Conservation (phyloP, 2,329 filamentous ascomycete genomes). For the Nannizzia gypsea region DNA sequence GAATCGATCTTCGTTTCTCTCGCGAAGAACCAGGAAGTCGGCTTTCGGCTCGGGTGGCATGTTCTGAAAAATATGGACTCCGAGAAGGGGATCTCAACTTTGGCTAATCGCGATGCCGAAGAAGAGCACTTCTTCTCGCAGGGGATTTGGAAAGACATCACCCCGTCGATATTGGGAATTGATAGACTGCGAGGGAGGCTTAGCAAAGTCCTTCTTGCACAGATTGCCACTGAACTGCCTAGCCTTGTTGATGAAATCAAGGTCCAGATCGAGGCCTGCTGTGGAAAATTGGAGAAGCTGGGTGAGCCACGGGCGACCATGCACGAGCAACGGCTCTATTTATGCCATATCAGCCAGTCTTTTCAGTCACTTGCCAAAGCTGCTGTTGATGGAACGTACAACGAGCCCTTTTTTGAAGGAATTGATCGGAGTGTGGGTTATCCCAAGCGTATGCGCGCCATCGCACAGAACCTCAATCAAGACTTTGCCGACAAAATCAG, state of each 20-base stretch:
- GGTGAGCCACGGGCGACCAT: constrained; percentile 27
- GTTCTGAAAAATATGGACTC: constrained; percentile 13
- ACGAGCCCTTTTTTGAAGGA: background rate
- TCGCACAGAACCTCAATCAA: background rate
- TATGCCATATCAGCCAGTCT: constrained; percentile 26
- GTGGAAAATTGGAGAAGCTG: constrained; percentile 34
- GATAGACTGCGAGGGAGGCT: constrained; percentile 16
- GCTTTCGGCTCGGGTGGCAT: constrained; percentile 22
- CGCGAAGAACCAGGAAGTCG: constrained; percentile 18
- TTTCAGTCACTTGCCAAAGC: background rate
- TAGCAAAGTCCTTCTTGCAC: constrained; percentile 18
- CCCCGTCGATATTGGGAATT: constrained; percentile 14
- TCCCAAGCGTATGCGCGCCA: background rate
- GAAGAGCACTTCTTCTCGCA: constrained; percentile 3
- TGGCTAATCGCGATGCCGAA: background rate
- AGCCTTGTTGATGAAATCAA: constrained; percentile 17
- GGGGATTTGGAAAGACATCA: background rate
- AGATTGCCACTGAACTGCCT: constrained; percentile 20
- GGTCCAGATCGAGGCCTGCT: constrained; percentile 24
- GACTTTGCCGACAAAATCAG: constrained; percentile 3
- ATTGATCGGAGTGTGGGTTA: too few species aligned
- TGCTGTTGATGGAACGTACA: constrained; percentile 1
- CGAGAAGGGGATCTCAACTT: background rate
- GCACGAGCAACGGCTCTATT: constrained; percentile 38
- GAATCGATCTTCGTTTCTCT: constrained; percentile 18